Conservation (phyloP, 805 yeast species). For the Sungouiozyma ichnusensis region DNA sequence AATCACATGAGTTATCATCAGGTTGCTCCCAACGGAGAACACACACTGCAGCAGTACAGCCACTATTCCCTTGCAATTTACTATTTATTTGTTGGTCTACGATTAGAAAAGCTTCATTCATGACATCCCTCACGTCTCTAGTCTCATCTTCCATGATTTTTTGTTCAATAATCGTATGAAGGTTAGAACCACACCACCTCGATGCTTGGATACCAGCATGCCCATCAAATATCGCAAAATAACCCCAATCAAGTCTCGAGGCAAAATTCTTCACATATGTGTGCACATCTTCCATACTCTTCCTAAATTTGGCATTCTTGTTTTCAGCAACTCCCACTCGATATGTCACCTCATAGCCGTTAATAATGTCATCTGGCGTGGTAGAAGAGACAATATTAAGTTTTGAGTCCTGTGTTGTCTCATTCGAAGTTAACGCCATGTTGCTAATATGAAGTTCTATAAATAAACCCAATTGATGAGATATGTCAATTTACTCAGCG, state of each 20-base stretch:
- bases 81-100: conserved; percentile 63
- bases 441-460: no score
- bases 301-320: conserved; percentile 66
- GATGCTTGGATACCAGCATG: conserved; percentile 94
- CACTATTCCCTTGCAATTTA: conserved; percentile 62
- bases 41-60: conserved; percentile 94
- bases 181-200: conserved; percentile 83
- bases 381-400: neutral
- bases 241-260: conserved; percentile 87
- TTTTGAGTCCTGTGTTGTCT: neutral
- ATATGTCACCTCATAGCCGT: conserved; percentile 46
- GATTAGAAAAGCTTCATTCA: conserved; percentile 58
- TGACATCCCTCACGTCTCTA: conserved; percentile 50
- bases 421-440: neutral
- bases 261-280: conserved; percentile 87
- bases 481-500: no score
- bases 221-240: conserved; percentile 92
- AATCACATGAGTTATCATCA: conserved; percentile 11
- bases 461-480: no score
- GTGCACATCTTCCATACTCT: conserved; percentile 94
- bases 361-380: neutral
- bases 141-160: conserved; percentile 40
- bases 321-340: conserved; percentile 89
- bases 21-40: conserved; percentile 73
- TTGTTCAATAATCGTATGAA: conserved; percentile 60